Percentiles rank a stretch among this genome's conserved stretches.
These are phyloP conservation scores for Fusarium anguioides DNA, from an alignment of 2,329 filamentous ascomycete species.

Conservation along the genomic window DNA sequence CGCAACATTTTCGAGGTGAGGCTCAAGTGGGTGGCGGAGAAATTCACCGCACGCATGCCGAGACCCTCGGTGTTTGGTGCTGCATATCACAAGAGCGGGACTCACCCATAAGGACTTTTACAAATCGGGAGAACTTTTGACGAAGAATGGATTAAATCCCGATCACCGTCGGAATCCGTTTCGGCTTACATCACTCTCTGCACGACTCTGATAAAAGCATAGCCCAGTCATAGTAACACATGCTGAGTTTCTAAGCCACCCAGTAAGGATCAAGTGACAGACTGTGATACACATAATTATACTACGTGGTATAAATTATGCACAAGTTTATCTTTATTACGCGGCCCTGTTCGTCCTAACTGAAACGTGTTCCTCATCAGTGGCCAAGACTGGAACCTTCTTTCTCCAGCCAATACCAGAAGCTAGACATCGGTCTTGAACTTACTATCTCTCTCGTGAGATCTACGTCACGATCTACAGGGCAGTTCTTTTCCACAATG, in stretches of 20 bases:
- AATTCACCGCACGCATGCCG: background rate
- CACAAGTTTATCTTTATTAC: background rate
- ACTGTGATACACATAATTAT: background rate
- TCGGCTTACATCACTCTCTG: background rate
- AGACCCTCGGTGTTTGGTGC: background rate
- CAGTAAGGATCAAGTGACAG: background rate
- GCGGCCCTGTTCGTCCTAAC: background rate
- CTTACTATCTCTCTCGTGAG: background rate
- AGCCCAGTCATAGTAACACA: background rate
- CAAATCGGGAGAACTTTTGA: background rate
- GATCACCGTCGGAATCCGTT: too few relatives aligned
- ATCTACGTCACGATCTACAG: background rate
- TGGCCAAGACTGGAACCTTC: too few relatives aligned
- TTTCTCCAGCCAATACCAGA: too few relatives aligned
- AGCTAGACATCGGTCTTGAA: background rate
- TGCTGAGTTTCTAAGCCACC: background rate
- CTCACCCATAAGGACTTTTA: background rate
- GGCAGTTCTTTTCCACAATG: background rate
- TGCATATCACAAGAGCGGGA: too few relatives aligned
- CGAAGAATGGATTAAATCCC: too few relatives aligned
- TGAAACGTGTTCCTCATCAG: background rate
- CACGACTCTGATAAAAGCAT: background rate
- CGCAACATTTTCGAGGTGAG: too few relatives aligned
- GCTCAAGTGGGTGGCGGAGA: too few relatives aligned
- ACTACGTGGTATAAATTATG: background rate